phyloP scores from a whole-genome alignment of 768 basidiomycete genomes.

The Boletus speciosus region DNA sequence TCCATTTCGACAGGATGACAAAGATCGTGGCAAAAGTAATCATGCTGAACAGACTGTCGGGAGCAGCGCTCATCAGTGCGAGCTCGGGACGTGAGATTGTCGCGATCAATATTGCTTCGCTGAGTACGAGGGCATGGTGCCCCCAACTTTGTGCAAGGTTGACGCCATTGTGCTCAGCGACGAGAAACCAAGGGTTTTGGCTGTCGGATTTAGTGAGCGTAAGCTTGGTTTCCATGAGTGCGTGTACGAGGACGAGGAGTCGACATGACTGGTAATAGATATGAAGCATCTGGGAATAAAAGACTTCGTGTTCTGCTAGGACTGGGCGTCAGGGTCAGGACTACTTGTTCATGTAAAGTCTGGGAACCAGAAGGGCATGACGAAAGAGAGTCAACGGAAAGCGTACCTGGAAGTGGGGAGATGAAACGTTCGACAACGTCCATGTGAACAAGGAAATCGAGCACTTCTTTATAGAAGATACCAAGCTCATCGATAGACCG shows the following conservation, averaged over 20 bases:
- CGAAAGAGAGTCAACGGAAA: background rate
- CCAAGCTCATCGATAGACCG: slow-evolving; percentile 25
- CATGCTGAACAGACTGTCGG: slow-evolving; percentile 41
- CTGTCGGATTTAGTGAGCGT: slow-evolving; percentile 15
- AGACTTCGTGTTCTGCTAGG: slow-evolving; percentile 39
- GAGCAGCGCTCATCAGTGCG: slow-evolving; percentile 37
- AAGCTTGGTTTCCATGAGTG: slow-evolving; percentile 27
- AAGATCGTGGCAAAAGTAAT: slow-evolving; percentile 43
- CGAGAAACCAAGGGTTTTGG: slow-evolving; percentile 30
- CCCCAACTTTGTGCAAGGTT: slow-evolving; percentile 37
- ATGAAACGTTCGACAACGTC: slow-evolving; percentile 37
- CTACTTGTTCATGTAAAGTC: background rate
- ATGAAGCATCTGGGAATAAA: slow-evolving; percentile 41
- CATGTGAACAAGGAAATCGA: slow-evolving; percentile 32
- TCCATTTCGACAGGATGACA: slow-evolving; percentile 43
- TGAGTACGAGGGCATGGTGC: slow-evolving; percentile 34
- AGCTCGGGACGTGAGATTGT: slow-evolving; percentile 34
- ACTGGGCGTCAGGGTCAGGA: slow-evolving; percentile 34
- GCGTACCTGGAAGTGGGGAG: slow-evolving; percentile 36
- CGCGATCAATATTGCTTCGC: slow-evolving; percentile 37
- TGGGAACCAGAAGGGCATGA: background rate
- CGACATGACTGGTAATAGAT: slow-evolving; percentile 41
- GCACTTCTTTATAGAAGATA: slow-evolving; percentile 34
- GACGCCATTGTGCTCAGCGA: slow-evolving; percentile 32
- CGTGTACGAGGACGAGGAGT: slow-evolving; percentile 37